phyloP scores from a whole-genome alignment of 768 basidiomycete species.

The Leccinum olivaceopallidum region DNA sequence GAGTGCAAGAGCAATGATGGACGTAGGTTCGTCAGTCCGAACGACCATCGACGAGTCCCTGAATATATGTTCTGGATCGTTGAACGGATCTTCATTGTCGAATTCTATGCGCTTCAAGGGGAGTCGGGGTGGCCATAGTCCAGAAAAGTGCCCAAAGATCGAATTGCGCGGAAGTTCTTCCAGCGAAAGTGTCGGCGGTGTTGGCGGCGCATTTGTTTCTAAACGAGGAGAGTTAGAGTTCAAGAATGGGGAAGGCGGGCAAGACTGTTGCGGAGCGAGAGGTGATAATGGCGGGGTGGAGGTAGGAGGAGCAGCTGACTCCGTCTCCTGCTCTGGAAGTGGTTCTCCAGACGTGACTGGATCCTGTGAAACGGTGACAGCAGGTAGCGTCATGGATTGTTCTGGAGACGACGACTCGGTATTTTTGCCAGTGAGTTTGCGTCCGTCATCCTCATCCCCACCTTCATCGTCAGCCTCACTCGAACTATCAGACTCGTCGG shows the following conservation, averaged over 20 bases:
- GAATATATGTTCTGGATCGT: conserved; percentile 91
- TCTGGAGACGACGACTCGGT: conserved; percentile 36
- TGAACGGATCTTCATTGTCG: conserved; percentile 65
- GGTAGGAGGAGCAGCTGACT: conserved; percentile 10
- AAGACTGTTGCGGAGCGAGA: conserved; percentile 23
- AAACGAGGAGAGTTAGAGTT: conserved; percentile 38
- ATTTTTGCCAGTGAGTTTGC: conserved; percentile 29
- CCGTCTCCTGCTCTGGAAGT: conserved; percentile 33
- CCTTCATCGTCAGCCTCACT: conserved; percentile 69
- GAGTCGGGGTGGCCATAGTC: conserved; percentile 70
- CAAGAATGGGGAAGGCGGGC: conserved; percentile 61
- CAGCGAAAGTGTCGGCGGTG: conserved; percentile 51
- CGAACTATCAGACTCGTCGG: conserved; percentile 68
- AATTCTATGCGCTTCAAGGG: conserved; percentile 54
- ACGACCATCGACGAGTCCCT: conserved; percentile 94
- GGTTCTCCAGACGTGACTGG: conserved; percentile 3
- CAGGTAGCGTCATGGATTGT: conserved; percentile 31
- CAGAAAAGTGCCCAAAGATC: conserved; percentile 68
- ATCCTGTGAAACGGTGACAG: conserved; percentile 14
- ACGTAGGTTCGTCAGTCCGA: conserved; percentile 95
- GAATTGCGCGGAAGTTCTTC: conserved; percentile 61
- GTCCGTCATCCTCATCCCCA: conserved; percentile 54
- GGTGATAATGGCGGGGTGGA: conserved; percentile 30
- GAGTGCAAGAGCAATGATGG: conserved; percentile 93
- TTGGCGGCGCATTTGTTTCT: conserved; percentile 40